Evolutionary conservation across 2,329 filamentous ascomycete genomes (phyloP), one percentile per base, ranked within the genome.

Genomic region (Leptographium wingfieldii): DNA sequence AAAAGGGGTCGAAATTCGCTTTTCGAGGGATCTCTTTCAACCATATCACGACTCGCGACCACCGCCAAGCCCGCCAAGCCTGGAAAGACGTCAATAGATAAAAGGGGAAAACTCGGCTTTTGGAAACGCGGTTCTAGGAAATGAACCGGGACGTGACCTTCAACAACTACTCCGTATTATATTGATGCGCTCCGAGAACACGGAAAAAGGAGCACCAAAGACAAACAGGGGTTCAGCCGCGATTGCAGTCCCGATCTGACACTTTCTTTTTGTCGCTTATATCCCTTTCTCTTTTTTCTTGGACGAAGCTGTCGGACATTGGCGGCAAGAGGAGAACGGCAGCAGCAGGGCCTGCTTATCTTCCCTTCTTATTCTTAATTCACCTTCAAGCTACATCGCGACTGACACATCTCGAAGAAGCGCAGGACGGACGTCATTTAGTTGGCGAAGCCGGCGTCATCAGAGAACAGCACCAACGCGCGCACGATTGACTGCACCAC

Each of bases 191-290:
- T 46, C 43, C 6, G 7, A 46, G 19, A n/a, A 7, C n/a, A 46
- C 16, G 16, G 22, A 46, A 46, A 46, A 46, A 46, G 43, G 43
- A 46, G 43, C 43, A 46, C 43, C 19, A 38, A 31, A 35, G 54
- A 52, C 49, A 52, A 52, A 29, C 54, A 56, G 43, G 55, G 55
- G n/a, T 33, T 43, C 38, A 55, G 43, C 54, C 57, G 54, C 59
- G 35, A 55, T 35, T 54, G 46, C 38, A n/a, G 55, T 60, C 55
- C 55, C 29, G 38, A 58, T 5, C 40, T 14, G 9, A 22, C 31
- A 5, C 27, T 52, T 52, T 52, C 11, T 19, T 52, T 14, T 52
- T 52, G 16, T 31, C 27, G 4, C 19, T 46, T 46, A 31, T 31
- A 14, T 33, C 49, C 27, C 27, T 52, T 52, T 31, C 27, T 27